Evolutionary conservation across 768 basidiomycete genomes (phyloP).

Genomic region (Panellus pusillus): DNA sequence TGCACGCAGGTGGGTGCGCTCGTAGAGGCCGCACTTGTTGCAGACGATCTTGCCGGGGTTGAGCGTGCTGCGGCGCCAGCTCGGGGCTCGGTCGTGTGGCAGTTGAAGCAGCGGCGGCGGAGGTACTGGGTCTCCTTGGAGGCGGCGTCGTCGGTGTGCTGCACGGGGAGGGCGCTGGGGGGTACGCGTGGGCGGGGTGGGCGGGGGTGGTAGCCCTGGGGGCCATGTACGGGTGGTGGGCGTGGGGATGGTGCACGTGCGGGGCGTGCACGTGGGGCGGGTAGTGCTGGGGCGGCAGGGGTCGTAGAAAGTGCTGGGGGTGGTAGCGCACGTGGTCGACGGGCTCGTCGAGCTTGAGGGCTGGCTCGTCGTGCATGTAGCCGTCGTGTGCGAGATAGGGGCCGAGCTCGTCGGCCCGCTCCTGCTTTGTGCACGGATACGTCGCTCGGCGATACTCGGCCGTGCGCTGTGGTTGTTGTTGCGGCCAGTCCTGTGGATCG

Average conservation of each 20-base stretch:
- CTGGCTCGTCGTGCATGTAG: slow-evolving; percentile 35
- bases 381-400: no score
- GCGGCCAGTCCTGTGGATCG: slow-evolving; percentile 24
- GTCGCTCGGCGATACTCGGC: slow-evolving; percentile 69
- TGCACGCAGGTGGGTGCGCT: slow-evolving; percentile 83
- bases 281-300: no score
- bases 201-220: no score
- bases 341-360: slow-evolving; percentile 71
- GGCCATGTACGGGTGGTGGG: background rate
- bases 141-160: slow-evolving; percentile 88
- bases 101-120: slow-evolving; percentile 85
- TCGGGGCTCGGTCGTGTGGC: slow-evolving; percentile 91
- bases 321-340: slow-evolving; percentile 63
- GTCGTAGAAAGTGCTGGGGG: no score
- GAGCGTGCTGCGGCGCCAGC: slow-evolving; percentile 84
- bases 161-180: slow-evolving; percentile 63
- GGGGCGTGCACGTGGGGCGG: no score
- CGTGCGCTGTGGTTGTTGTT: slow-evolving; percentile 22
- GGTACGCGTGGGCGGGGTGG: slow-evolving; percentile 26
- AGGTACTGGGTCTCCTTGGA: slow-evolving; percentile 91
- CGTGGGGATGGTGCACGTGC: no score
- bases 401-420: slow-evolving; percentile 52
- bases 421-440: slow-evolving; percentile 75
- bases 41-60: slow-evolving; percentile 92
- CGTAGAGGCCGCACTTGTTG: slow-evolving; percentile 92